Evolutionary conservation across 305 asterid species (phyloP), one percentile per base, ranked within the genome.

Genomic region (Plantago lanceolata): DNA sequence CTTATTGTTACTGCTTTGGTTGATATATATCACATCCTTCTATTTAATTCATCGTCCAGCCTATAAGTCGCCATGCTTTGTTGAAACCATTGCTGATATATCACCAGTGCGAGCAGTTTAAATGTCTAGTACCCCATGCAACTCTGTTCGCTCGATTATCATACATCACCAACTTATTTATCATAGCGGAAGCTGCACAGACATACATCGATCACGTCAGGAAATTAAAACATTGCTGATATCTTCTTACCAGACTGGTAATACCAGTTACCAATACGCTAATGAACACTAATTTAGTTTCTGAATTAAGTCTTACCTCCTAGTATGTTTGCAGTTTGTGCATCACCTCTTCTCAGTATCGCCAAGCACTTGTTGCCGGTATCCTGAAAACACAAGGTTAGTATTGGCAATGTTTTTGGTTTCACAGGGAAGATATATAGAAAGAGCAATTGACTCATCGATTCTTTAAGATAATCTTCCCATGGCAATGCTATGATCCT

Each of bases 131-230:
- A 44, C 16, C 16, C 87, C 87, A 82, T 64, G 81, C 85, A 17
- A 79, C 65, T 33, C 28, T 60, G 33, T 57, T 72, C 16, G 68
- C 79, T 64, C 76, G 82, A 7, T 79, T 74, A 50, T 82, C 76
- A 21, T 76, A 82, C 2, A 82, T 72, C 77, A 82, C 81, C 64
- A 79, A 63, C 77, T 82, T 82, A 52, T 82, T 78, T 74, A 62
- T 68, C 71, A 82, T 59, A 15, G 83, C 79, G 18, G 79, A 66
- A 67, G 79, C 85, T 82, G 71, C 13, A 54, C 43, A 56, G n/a
- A n/a, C n/a, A n/a, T n/a, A n/a, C n/a, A n/a, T n/a, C n/a, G n/a
- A n/a, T 64, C 47, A 24, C 50, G 8, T 14, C 65, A 49, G 70
- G 51, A 57, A 65, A 49, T 5, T 49, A 8, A 11, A 11, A 21